Evolutionary conservation across 139 green algal genomes (phyloP), one percentile per base, ranked within the genome.

Genomic region (Desmodesmus armatus): DNA sequence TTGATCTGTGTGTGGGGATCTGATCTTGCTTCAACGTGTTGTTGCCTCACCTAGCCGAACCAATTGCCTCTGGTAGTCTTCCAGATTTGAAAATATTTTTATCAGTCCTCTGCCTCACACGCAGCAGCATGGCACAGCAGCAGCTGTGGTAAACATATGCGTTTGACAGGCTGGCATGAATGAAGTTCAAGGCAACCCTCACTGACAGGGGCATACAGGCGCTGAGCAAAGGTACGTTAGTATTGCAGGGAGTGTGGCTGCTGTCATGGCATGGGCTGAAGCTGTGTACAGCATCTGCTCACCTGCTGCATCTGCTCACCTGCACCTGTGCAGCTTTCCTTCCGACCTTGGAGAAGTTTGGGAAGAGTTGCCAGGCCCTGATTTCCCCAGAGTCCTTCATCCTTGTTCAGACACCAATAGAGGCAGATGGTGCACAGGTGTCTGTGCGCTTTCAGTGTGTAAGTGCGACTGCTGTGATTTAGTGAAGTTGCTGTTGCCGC

Each of bases 331-430:
- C 89, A 95, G 92, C 74, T 3, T 89, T 97, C 53, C 62, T 97
- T 41, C 94, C 94, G 27, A 91, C 92, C 0, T 77, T 97, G 5
- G 94, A 97, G 35, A 97, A 97, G 74, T 91, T 95, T 84, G 94
- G 94, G 47, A 97, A 97, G 85, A 87, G 88, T 3, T 92, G 87
- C 80, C 87, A 94, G 60, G 44, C 96, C 33, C 87, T 97, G 39
- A 72, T 97, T 39, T 60, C 87, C 0, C 78, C 84, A 1, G 85
- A 93, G 27, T 90, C 96, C 19, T 33, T 96, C 13, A 86, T 93
- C 72, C 67, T 97, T 5, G 71, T 97, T 0, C 94, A 97, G 85
- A 92, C 87, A 27, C 69, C 74, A 15, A 9, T 90, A 19, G 88
- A 95, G 47, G 90, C 94, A 6, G 94, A 97, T 80, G 94, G 94